These are phyloP conservation scores for Clarireedia sp. DNA, from an alignment of 2,329 filamentous ascomycete species.

Conservation along the genomic window DNA sequence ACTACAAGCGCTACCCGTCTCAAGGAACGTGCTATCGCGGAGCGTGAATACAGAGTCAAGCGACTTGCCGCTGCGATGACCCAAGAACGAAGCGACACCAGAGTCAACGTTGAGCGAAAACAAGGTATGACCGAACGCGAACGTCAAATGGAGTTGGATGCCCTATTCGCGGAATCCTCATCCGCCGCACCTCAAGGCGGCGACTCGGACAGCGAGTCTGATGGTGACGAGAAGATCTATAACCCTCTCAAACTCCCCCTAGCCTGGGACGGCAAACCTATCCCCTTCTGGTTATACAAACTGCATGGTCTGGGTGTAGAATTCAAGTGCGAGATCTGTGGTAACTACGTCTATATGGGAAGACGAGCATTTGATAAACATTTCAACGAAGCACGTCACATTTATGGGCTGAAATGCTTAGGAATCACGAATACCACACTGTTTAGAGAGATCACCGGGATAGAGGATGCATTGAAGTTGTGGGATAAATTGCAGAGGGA, in stretches of 20 bases:
- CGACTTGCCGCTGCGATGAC: conserved; percentile 76
- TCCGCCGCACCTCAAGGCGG: conserved; percentile 31
- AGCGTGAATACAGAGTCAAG: conserved; percentile 77
- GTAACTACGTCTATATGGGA: conserved; percentile 98
- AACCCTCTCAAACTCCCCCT: conserved; percentile 94
- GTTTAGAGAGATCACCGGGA: conserved; percentile 89
- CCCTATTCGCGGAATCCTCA: conserved; percentile 59
- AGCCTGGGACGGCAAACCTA: conserved; percentile 97
- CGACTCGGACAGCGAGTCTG: conserved; percentile 60
- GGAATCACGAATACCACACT: conserved; percentile 87
- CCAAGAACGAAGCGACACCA: conserved; percentile 79
- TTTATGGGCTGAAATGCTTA: conserved; percentile 87
- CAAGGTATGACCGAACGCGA: conserved; percentile 97
- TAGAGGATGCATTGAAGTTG: conserved; percentile 77
- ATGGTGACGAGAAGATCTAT: conserved; percentile 81
- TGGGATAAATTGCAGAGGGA: conserved; percentile 93
- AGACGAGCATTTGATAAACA: conserved; percentile 95
- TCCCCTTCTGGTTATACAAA: conserved; percentile 98
- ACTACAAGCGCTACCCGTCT: conserved; percentile 39
- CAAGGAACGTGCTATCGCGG: conserved; percentile 85
- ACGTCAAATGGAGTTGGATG: conserved; percentile 86
- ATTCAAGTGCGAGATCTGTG: conserved; percentile 92
- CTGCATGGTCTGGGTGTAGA: conserved; percentile 92
- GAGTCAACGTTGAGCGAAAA: conserved; percentile 90
- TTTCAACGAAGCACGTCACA: conserved; percentile 88